Evolutionary conservation across 1,284 basidiomycete genomes (phyloP), one percentile per base, ranked within the genome.

Genomic region (Microbotryum intermedium): DNA sequence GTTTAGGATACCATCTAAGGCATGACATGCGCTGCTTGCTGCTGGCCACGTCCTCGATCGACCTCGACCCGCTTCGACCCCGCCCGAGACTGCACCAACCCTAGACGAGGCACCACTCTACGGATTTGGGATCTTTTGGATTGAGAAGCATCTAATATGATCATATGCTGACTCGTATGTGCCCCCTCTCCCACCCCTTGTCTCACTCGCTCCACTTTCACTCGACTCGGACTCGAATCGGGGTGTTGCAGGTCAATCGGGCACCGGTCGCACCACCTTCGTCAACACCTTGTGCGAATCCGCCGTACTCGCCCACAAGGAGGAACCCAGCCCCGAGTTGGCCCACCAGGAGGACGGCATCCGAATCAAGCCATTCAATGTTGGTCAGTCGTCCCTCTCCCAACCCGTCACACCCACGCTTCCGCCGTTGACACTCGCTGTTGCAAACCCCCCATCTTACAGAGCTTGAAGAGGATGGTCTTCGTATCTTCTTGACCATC

Each of bases 401-500:
- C 47, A 44, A 51, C 54, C 47, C 48, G 25, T 53, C 18, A 57
- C 46, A 10, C 51, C 50, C 47, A 46, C 45, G 51, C n/a, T 48
- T 16, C 11, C 45, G 20, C 28, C 28, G 28, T 6, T 34, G 28
- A 45, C 39, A 5, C n/a, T 3, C 16, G 55, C 50, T 50, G 55
- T 6, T 47, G 11, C 46, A 10, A 26, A 42, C 44, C 13, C 3
- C 7, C 51, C 2, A 4, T 21, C 29, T 54, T 59, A 30, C 72
- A 91, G 94, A 99, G 77, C 84, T 99, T 62, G 95, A 98, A 72
- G 94, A 98, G 76, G 95, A 99, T 70, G 95, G 95, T 48, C 89
- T 97, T 67, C 88, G 94, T 69, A 97, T 99, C 74, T 91, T 93
- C 29, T 80, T 99, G 68, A 98, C 95, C 54, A 91, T 99, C 68